Conservation (phyloP, 805 yeast species). For the Ogataea paraovalis region DNA sequence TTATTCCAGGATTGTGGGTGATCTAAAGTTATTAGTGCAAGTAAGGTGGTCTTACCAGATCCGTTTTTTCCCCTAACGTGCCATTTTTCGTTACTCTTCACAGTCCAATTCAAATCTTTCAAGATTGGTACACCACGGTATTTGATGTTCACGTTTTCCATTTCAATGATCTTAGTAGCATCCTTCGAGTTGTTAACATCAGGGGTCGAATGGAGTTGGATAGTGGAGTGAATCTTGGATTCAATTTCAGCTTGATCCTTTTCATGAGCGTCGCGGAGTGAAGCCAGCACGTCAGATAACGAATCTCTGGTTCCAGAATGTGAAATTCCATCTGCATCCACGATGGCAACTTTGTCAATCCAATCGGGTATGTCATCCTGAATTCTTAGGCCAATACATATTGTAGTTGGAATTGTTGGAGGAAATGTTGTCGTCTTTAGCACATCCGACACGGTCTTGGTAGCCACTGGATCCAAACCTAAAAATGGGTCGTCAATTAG, state of each 20-base stretch:
- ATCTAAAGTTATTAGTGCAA: conserved; percentile 84
- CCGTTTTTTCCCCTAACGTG: conserved; percentile 89
- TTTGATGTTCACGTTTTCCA: conserved; percentile 58
- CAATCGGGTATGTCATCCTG: conserved; percentile 79
- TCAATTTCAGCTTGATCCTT: conserved; percentile 19
- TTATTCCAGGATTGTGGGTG: conserved; percentile 96
- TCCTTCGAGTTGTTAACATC: background rate
- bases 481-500: conserved; percentile 89
- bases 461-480: conserved; percentile 80
- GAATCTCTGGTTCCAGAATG: conserved; percentile 43
- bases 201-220: background rate
- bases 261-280: conserved; percentile 21
- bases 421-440: conserved; percentile 30
- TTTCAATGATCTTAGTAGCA: conserved; percentile 36
- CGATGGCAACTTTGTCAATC: conserved; percentile 70
- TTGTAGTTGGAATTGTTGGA: conserved; percentile 37
- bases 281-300: conserved; percentile 20
- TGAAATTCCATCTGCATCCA: conserved; percentile 50
- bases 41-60: conserved; percentile 84
- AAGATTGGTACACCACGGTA: conserved; percentile 64
- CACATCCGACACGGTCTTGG: conserved; percentile 53
- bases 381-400: conserved; percentile 70
- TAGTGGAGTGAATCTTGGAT: conserved; percentile 4
- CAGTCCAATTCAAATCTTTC: conserved; percentile 58
- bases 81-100: conserved; percentile 75